Evolutionary conservation across 2,329 filamentous ascomycete genomes (phyloP).

Genomic region (Teratosphaeria pseudoeucalypti): DNA sequence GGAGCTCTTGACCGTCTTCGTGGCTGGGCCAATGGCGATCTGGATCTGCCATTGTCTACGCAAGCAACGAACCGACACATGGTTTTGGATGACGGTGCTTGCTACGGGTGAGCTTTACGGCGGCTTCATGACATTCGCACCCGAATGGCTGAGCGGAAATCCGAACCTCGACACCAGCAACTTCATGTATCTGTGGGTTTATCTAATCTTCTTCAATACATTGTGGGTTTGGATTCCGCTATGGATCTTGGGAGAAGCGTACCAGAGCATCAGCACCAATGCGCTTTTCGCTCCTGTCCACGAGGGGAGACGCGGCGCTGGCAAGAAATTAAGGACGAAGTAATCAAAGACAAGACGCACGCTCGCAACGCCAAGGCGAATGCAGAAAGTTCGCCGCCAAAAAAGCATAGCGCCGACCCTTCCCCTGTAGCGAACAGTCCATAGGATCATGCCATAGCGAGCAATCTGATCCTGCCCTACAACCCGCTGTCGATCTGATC

Average conservation of each 20-base stretch:
- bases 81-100: constrained; percentile 48
- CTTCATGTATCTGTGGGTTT: constrained; percentile 54
- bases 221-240: constrained; percentile 51
- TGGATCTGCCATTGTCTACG: constrained; percentile 43
- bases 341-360: background rate
- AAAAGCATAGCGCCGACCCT: background rate
- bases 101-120: constrained; percentile 57
- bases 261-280: constrained; percentile 26
- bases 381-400: background rate
- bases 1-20: constrained; percentile 51
- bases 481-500: constrained; percentile 44
- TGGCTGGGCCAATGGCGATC: constrained; percentile 47
- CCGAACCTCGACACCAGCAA: constrained; percentile 48
- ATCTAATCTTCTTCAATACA: constrained; percentile 54
- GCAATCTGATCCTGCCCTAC: constrained; percentile 15
- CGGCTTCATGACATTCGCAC: constrained; percentile 55
- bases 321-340: background rate
- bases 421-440: too few relatives aligned
- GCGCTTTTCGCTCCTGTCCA: background rate
- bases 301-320: background rate
- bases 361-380: background rate
- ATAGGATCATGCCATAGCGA: background rate
- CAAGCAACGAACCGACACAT: constrained; percentile 30
- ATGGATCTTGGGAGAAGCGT: constrained; percentile 47
- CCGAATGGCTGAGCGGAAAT: constrained; percentile 52